A percentile compares a stretch with the other conserved stretches of the same genome.
Evolutionary conservation across 345 rosid species (phyloP).

Genomic region (Citrus maxima): DNA sequence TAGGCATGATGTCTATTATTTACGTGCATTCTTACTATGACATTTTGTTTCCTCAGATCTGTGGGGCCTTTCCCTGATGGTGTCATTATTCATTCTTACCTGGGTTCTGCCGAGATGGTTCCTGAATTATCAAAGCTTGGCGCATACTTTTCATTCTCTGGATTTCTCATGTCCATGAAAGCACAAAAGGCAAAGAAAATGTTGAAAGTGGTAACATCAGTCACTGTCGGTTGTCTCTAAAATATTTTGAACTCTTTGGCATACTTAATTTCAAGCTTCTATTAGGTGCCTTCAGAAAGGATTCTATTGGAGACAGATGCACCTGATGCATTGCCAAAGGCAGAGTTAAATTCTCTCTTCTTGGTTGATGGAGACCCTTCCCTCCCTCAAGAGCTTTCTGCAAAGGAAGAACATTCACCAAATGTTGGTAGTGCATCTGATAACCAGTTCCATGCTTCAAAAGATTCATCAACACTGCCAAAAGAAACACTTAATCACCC

Average conservation of each 20-base stretch:
- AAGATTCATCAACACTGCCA: slow-evolving; percentile 31
- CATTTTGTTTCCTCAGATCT: slow-evolving; percentile 35
- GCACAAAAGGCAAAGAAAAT: slow-evolving; percentile 69
- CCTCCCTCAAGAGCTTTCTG: slow-evolving; percentile 26
- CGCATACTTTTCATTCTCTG: slow-evolving; percentile 93
- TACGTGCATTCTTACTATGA: slow-evolving; percentile 5
- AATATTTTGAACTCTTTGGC: not conserved
- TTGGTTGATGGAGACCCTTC: slow-evolving; percentile 48
- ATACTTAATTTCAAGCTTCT: slow-evolving; percentile 24
- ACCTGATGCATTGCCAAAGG: slow-evolving; percentile 85
- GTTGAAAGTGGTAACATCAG: slow-evolving; percentile 54
- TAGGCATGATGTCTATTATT: not conserved
- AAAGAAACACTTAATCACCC: slow-evolving; percentile 82
- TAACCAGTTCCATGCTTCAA: slow-evolving; percentile 24
- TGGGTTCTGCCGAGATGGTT: slow-evolving; percentile 95
- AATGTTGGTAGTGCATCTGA: slow-evolving; percentile 13
- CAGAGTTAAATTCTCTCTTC: slow-evolving; percentile 37
- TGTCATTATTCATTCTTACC: slow-evolving; percentile 78
- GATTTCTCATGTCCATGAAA: slow-evolving; percentile 79
- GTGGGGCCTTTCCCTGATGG: slow-evolving; percentile 87
- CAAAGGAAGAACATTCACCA: slow-evolving; percentile 25
- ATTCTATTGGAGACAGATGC: slow-evolving; percentile 90
- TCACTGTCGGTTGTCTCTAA: slow-evolving; percentile 5
- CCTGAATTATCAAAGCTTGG: slow-evolving; percentile 86
- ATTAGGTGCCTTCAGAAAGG: slow-evolving; percentile 73